Conservation (phyloP, 1,139 yeast genomes). For the Yamadazyma siamensis region DNA sequence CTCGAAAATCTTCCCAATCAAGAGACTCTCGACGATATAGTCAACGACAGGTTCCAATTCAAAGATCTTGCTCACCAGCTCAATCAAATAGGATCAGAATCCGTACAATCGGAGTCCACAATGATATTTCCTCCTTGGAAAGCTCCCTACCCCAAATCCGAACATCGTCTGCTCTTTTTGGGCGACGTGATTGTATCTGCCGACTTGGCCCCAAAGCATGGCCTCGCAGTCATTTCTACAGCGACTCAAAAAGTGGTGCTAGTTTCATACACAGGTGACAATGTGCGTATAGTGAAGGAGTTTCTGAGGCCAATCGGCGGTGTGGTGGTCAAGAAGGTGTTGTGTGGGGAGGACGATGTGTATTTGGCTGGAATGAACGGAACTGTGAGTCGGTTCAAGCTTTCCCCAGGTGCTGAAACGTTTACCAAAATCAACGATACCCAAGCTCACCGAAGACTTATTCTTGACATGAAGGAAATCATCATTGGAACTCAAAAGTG, state of each 20-base stretch:
- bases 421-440: constrained; percentile 10
- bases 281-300: constrained; percentile 10
- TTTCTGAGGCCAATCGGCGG: constrained; percentile 12
- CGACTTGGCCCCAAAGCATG: constrained; percentile 8
- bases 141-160: constrained; percentile 30
- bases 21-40: constrained; percentile 50
- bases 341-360: constrained; percentile 14
- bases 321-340: constrained; percentile 30
- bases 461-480: constrained; percentile 28
- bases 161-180: constrained; percentile 22
- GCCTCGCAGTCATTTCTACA: constrained; percentile 20
- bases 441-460: constrained; percentile 30
- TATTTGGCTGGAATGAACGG: constrained; percentile 44
- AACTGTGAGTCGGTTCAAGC: constrained; percentile 15
- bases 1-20: constrained; percentile 16
- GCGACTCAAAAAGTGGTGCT: constrained; percentile 23
- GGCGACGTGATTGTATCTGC: constrained; percentile 14
- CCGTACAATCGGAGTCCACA: constrained; percentile 8
- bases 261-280: constrained; percentile 16
- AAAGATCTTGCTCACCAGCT: constrained; percentile 16
- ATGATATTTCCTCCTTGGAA: constrained; percentile 24
- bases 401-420: constrained; percentile 7
- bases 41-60: constrained; percentile 47
- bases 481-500: constrained; percentile 21
- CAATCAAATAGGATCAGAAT: constrained; percentile 9